Evolutionary conservation across 768 basidiomycete species (phyloP), one percentile per base, ranked within the genome.

Genomic region (Symmetrospora coprosmae): DNA sequence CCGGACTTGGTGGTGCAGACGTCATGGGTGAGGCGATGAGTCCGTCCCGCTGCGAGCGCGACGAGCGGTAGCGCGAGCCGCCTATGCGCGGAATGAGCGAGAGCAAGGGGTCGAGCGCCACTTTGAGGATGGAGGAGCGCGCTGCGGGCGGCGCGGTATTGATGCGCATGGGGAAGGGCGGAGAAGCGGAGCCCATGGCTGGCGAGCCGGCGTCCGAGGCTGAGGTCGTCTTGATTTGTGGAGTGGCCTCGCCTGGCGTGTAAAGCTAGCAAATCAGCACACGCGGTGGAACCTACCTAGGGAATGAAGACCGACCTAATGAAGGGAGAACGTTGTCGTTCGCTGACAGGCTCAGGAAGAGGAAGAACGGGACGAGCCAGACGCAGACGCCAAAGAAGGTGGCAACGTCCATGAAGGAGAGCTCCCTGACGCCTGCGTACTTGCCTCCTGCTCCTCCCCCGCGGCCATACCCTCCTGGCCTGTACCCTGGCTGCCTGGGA

Each of bases 341-440:
- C 16, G 94, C 92, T 64, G 87, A 91, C 51, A 99, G 76, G 69
- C 89, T 92, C 60, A 99, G 75, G 77, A 99, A 99, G 31, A 99
- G 74, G 74, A 92, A 99, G 30, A 99, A 73, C 2, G 94, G 94
- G 7, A 85, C 73, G 60, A 75, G 70, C 74, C 75, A 76, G 1
- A 78, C 74, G 67, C 76, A 76, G 38, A 76, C 69, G 1, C 72
- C 76, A 64, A 78, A 78, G 66, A 75, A 78, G 11, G 76, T 75
- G 14, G 77, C 76, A 2, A 77, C 75, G 31, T 78, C 76, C 71
- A 74, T 71, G 65, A 76, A 75, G 40, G 37, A 51, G 11, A 60
- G 39, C 25, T 39, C 47, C 34, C 40, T 27, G 13, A 35, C 16
- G 30, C 41, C 65, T 6, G 21, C 27, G 40, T 61, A 62, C 45